phyloP scores from a whole-genome alignment of 2,329 filamentous ascomycete genomes.

The Alternaria sp. region DNA sequence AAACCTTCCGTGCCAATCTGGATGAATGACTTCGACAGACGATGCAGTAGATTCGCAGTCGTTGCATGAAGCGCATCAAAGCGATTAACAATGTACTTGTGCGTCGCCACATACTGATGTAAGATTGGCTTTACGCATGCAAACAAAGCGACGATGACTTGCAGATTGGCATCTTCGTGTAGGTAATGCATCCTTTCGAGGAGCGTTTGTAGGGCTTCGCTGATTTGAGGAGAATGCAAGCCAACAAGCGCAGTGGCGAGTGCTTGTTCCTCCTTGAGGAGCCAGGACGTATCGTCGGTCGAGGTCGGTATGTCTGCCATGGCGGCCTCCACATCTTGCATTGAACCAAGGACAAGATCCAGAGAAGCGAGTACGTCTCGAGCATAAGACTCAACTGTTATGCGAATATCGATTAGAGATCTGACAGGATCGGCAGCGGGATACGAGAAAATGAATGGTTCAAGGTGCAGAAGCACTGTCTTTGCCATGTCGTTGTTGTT shows the following conservation, averaged over 20 bases:
- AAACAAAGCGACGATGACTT: constrained; percentile 63
- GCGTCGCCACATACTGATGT: constrained; percentile 71
- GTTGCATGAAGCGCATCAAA: constrained; percentile 71
- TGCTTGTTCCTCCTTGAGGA: constrained; percentile 58
- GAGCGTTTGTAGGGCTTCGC: constrained; percentile 51
- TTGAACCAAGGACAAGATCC: constrained; percentile 77
- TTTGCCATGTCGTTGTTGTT: constrained; percentile 32
- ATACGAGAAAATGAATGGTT: constrained; percentile 63
- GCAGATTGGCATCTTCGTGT: constrained; percentile 49
- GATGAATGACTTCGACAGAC: constrained; percentile 77
- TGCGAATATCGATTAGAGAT: constrained; percentile 4
- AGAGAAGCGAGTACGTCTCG: constrained; percentile 67
- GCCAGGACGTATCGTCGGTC: constrained; percentile 68
- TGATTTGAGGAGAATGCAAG: constrained; percentile 66
- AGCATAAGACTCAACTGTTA: constrained; percentile 57
- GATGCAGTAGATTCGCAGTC: constrained; percentile 75
- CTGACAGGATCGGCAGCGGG: constrained; percentile 1
- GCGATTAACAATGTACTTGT: constrained; percentile 63
- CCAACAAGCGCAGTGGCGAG: constrained; percentile 58
- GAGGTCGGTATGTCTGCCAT: constrained; percentile 63
- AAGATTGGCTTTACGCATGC: constrained; percentile 72
- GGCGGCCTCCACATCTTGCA: constrained; percentile 72
- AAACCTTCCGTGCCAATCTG: constrained; percentile 86
- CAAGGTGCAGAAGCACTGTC: constrained; percentile 64
- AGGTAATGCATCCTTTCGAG: constrained; percentile 56